Evolutionary conservation across 2,329 filamentous ascomycete genomes (phyloP).

Genomic region (Raffaelea albimanens): DNA sequence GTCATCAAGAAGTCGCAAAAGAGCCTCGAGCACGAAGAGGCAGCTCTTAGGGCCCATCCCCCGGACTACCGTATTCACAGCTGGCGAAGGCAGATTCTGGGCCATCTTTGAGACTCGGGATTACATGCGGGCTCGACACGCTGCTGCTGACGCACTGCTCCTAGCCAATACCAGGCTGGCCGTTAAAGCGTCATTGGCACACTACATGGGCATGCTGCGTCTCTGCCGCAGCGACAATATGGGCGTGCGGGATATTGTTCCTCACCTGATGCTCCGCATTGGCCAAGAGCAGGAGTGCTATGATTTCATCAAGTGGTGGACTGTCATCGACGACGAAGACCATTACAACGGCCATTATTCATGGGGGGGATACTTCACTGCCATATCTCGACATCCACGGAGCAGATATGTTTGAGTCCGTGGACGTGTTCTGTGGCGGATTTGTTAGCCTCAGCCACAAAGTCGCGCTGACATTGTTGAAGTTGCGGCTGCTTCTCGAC

Average conservation of each 20-base stretch:
- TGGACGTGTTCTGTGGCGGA: slow-evolving; percentile 5
- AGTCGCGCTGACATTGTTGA: slow-evolving; percentile 14
- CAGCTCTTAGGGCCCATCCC: too few relatives aligned
- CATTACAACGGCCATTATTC: slow-evolving; percentile 22
- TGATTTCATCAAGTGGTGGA: slow-evolving; percentile 39
- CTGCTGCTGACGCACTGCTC: slow-evolving; percentile 18
- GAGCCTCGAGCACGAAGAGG: too few relatives aligned
- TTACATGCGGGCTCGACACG: slow-evolving; percentile 27
- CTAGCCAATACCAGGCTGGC: slow-evolving; percentile 17
- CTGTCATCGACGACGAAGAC: slow-evolving; percentile 12
- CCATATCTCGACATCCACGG: slow-evolving; percentile 25
- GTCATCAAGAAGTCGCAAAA: too few relatives aligned
- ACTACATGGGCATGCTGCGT: slow-evolving; percentile 8
- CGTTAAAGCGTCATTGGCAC: slow-evolving; percentile 1
- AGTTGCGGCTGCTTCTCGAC: slow-evolving; percentile 13
- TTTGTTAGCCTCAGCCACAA: slow-evolving; percentile 10
- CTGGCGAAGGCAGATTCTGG: slow-evolving; percentile 25
- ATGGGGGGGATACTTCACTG: slow-evolving; percentile 17
- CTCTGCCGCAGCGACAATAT: slow-evolving; percentile 9
- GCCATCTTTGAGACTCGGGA: slow-evolving; percentile 18
- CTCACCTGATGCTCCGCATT: slow-evolving; percentile 19
- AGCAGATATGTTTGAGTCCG: slow-evolving; percentile 30
- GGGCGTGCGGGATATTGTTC: slow-evolving; percentile 9
- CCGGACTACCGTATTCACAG: slow-evolving; percentile 23
- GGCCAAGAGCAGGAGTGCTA: slow-evolving; percentile 27